Evolutionary conservation across 768 basidiomycete genomes (phyloP).

Genomic region (Agaricus bisporus): DNA sequence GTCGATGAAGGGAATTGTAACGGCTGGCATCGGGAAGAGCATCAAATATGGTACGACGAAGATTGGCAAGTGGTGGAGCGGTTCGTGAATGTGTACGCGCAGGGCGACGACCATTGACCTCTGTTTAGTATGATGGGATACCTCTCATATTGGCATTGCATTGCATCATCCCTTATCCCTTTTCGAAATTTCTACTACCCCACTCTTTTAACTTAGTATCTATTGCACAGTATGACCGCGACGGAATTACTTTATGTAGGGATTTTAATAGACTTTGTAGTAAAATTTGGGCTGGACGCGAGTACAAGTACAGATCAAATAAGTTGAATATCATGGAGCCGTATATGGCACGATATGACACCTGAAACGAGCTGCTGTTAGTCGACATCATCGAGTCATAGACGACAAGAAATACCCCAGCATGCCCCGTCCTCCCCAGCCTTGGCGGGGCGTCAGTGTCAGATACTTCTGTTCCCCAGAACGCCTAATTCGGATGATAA

Average conservation of each 20-base stretch:
- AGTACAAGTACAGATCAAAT: conserved; percentile 2
- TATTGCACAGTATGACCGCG: background rate
- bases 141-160: background rate
- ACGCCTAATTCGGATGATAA: conserved; percentile 55
- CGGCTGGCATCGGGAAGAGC: conserved; percentile 77
- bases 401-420: conserved; percentile 53
- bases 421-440: conserved; percentile 86
- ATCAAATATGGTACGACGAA: conserved; percentile 70
- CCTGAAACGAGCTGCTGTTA: background rate
- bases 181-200: conserved; percentile 8
- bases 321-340: conserved; percentile 2
- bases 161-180: conserved; percentile 1
- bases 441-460: conserved; percentile 59
- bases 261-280: background rate
- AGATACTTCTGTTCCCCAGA: conserved; percentile 38
- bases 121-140: background rate
- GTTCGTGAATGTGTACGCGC: conserved; percentile 20
- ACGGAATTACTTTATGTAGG: conserved; percentile 6
- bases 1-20: conserved; percentile 79
- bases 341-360: conserved; percentile 14
- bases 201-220: conserved; percentile 5
- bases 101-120: background rate
- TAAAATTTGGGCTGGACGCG: background rate
- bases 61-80: conserved; percentile 78
- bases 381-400: no score